Percentiles rank a stretch among this genome's conserved stretches.
Conservation (phyloP, 202 grass and related monocot species). For the Digitaria exilis region DNA sequence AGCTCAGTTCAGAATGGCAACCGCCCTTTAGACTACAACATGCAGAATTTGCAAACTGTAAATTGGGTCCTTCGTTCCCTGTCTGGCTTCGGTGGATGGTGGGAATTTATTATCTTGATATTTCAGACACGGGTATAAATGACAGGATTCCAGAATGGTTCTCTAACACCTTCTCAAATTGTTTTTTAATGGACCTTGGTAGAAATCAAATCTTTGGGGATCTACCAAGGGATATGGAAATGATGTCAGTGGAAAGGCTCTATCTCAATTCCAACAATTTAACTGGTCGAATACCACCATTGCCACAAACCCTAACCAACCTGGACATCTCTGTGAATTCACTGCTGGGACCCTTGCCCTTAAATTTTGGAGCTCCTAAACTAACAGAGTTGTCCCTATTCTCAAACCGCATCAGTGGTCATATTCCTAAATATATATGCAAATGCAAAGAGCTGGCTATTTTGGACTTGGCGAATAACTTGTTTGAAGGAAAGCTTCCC, state of each 20-base stretch:
- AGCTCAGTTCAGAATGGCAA: neutral
- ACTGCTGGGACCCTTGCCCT: neutral
- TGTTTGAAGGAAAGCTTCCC: slow-evolving; percentile 18
- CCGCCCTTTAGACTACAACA: neutral
- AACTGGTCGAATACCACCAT: slow-evolving; percentile 14
- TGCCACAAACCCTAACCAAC: neutral
- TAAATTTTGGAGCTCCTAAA: neutral
- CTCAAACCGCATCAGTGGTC: neutral
- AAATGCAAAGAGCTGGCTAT: neutral
- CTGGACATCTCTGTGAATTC: slow-evolving; percentile 22
- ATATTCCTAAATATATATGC: neutral
- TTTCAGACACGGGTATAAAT: slow-evolving; percentile 1
- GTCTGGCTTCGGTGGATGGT: slow-evolving; percentile 19
- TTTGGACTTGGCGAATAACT: slow-evolving; percentile 27
- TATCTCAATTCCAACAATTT: slow-evolving; percentile 24
- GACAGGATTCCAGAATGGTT: slow-evolving; percentile 47
- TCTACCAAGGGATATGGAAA: slow-evolving; percentile 11
- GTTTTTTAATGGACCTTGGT: neutral
- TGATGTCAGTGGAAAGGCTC: neutral
- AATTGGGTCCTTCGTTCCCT: slow-evolving; percentile 43
- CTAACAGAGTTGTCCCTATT: neutral
- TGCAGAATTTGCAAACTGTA: neutral
- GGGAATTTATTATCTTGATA: neutral
- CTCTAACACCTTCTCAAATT: neutral
- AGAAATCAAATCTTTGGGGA: slow-evolving; percentile 8